phyloP scores from a whole-genome alignment of 73 alveolate species.

The Paramecium biaurelia region DNA sequence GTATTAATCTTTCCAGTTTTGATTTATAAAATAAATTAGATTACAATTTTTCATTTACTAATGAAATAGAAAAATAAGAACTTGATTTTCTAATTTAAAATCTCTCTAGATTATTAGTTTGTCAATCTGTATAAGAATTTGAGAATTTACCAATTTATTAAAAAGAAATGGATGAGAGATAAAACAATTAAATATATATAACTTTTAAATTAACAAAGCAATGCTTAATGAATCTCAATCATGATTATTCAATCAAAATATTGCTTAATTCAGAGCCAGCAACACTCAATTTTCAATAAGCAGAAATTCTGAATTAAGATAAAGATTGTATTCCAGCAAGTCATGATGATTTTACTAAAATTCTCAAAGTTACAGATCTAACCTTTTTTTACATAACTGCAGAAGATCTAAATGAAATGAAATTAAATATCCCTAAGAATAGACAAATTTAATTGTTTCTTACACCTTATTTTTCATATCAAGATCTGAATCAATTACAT shows the following conservation, averaged over 20 bases:
- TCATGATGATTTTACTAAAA: neutral
- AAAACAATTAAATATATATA: too few species aligned
- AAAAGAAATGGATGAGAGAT: neutral
- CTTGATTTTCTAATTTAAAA: neutral
- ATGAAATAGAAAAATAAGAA: neutral
- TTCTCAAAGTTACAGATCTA: neutral
- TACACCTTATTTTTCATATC: neutral
- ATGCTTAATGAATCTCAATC: neutral
- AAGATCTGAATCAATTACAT: neutral
- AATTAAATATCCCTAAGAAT: neutral
- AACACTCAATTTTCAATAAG: neutral
- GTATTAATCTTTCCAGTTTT: neutral
- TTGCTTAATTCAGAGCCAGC: neutral
- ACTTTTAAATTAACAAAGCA: neutral
- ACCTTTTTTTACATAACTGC: neutral
- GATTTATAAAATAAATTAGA: neutral
- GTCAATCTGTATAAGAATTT: neutral
- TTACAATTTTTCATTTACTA: too few species aligned
- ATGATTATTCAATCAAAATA: neutral
- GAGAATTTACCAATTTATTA: neutral
- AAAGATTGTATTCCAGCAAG: neutral
- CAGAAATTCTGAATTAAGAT: neutral
- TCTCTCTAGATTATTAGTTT: neutral
- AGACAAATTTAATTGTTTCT: neutral
- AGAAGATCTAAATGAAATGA: neutral